Percentiles rank a stretch among this genome's conserved stretches.
Conservation (phyloP, 2,329 filamentous ascomycete genomes). For the Atkinsonella texensis region DNA sequence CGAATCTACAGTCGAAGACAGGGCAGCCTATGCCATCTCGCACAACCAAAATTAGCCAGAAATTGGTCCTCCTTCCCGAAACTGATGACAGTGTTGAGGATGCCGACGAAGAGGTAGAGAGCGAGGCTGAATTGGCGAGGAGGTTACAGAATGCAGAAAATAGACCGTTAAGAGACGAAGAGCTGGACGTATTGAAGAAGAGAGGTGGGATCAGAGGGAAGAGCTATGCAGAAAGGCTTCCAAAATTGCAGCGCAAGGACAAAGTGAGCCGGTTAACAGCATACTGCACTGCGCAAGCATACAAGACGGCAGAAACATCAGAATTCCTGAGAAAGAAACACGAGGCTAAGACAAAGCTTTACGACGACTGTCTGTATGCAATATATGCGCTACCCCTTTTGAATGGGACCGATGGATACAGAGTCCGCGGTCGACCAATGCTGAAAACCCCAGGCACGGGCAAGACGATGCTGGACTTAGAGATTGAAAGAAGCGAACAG, state of each 20-base stretch:
- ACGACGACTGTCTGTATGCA: slow-evolving; percentile 93
- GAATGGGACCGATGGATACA: slow-evolving; percentile 74
- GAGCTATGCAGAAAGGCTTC: slow-evolving; percentile 85
- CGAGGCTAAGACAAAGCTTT: slow-evolving; percentile 85
- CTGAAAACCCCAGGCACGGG: slow-evolving; percentile 82
- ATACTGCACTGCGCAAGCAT: slow-evolving; percentile 91
- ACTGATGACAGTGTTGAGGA: slow-evolving; percentile 48
- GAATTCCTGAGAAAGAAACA: slow-evolving; percentile 81
- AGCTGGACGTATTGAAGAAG: slow-evolving; percentile 51
- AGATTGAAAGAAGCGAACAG: slow-evolving; percentile 88
- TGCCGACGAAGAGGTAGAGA: slow-evolving; percentile 46
- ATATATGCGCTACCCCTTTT: slow-evolving; percentile 89
- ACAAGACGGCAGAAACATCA: slow-evolving; percentile 79
- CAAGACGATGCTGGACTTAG: slow-evolving; percentile 83
- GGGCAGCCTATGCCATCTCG: slow-evolving; percentile 62
- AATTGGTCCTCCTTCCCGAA: slow-evolving; percentile 88
- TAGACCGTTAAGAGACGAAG: slow-evolving; percentile 53
- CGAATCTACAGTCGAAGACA: slow-evolving; percentile 29
- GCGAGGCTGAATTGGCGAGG: slow-evolving; percentile 23
- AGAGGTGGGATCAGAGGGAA: slow-evolving; percentile 57
- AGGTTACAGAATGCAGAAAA: slow-evolving; percentile 45
- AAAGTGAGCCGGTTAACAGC: slow-evolving; percentile 85
- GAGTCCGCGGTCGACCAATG: slow-evolving; percentile 80
- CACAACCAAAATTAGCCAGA: slow-evolving; percentile 90
- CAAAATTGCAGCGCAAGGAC: slow-evolving; percentile 76